Percentiles rank a stretch among this genome's conserved stretches.
These are phyloP conservation scores for Tubosaeta sp. DNA, from an alignment of 768 basidiomycete species.

Conservation along the genomic window DNA sequence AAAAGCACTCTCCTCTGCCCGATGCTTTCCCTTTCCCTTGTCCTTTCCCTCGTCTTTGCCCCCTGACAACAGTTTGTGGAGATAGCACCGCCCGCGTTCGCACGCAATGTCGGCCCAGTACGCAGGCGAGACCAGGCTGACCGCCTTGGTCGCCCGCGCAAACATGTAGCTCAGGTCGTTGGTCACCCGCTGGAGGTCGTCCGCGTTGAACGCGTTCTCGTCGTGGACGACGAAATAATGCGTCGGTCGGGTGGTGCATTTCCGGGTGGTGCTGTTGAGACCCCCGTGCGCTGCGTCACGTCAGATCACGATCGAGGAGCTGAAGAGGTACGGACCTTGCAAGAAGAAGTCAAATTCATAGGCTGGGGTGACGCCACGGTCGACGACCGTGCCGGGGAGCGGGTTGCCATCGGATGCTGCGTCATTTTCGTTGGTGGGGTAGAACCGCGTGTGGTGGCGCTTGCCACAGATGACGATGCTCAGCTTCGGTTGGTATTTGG, in stretches of 20 bases:
- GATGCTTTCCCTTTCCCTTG: slow-evolving; percentile 24
- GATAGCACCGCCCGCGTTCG: slow-evolving; percentile 51
- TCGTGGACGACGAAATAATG: slow-evolving; percentile 56
- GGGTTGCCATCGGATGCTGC: slow-evolving; percentile 48
- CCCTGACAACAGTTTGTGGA: slow-evolving; percentile 41
- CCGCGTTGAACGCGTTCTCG: slow-evolving; percentile 46
- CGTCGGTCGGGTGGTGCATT: slow-evolving; percentile 45
- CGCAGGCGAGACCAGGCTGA: slow-evolving; percentile 34
- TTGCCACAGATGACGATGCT: slow-evolving; percentile 55
- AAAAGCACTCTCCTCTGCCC: slow-evolving; percentile 45
- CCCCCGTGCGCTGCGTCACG: slow-evolving; percentile 34
- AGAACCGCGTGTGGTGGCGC: slow-evolving; percentile 55
- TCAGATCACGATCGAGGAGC: not conserved
- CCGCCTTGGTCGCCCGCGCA: slow-evolving; percentile 50
- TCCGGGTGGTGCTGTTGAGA: too few species aligned
- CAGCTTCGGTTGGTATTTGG: slow-evolving; percentile 42
- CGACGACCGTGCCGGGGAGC: slow-evolving; percentile 51
- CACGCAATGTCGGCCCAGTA: slow-evolving; percentile 47
- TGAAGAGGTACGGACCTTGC: slow-evolving; percentile 31
- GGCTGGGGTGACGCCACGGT: slow-evolving; percentile 48
- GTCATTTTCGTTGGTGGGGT: slow-evolving; percentile 36
- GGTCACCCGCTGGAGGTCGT: slow-evolving; percentile 47
- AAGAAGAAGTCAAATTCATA: slow-evolving; percentile 56
- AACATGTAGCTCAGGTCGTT: slow-evolving; percentile 54
- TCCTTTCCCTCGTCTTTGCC: slow-evolving; percentile 15